Evolutionary conservation across 257 asterid species (phyloP), one percentile per base, ranked within the genome.

Genomic region (Nicotiana knightiana): DNA sequence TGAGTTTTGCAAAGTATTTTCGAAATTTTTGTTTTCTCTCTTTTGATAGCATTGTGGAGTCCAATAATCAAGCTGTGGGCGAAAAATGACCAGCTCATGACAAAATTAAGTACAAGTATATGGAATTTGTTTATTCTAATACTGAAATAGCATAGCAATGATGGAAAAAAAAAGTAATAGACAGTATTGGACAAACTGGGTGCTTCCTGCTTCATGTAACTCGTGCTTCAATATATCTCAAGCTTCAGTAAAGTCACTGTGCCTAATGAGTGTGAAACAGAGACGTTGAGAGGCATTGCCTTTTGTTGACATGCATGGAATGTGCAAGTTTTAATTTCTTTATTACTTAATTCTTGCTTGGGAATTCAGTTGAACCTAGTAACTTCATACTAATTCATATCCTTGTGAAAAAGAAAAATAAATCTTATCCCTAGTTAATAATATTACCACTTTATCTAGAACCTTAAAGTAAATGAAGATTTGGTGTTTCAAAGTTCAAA

Each of bases 1-100:
- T 95, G 76, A 76, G 86, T 80, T 77, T 53, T 53, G 37, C 51
- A 51, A 82, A 55, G 78, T 12, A 57, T 6, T 43, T 66, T 75
- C 26, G 54, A 62, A 18, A 35, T 32, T 21, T 67, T 1, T 67
- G 18, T 24, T 57, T 3, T 26, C 9, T 4, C 43, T 24, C 80
- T 51, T 16, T 51, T 51, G 26, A 51, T 75, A 51, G 46, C 10
- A 28, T 51, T 24, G 9, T 75, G 80, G 63, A 75, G 63, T 51
- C 64, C 53, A 21, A 28, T 26, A 75, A 75, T 75, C 80, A 51
- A 75, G 63, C 30, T 2, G 63, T 24, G 28, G 53, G 62, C 16
- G 46, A 75, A 75, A 51, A 4, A 51, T 28, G 53, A 51, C 80
- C 46, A 48, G 64, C 15, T 1, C 61, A 6, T 16, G 3, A 21